Evolutionary conservation across 2,329 filamentous ascomycete genomes (phyloP).

Genomic region (Fusarium sp.): DNA sequence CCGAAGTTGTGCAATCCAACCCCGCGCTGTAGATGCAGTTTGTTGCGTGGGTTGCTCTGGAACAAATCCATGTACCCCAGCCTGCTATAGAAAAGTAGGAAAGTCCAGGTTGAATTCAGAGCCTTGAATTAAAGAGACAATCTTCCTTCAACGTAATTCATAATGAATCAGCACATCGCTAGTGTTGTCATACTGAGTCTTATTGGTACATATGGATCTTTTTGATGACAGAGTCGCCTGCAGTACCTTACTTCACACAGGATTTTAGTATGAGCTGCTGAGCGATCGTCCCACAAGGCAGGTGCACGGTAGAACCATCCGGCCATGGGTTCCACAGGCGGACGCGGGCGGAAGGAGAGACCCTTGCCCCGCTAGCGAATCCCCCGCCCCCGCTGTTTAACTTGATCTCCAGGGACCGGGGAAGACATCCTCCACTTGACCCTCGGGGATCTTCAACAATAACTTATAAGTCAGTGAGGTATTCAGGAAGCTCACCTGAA

Average conservation of each 20-base stretch:
- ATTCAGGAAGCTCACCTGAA: slow-evolving; percentile 12
- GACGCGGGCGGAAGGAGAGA: slow-evolving; percentile 1
- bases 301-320: background rate
- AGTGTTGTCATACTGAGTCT: background rate
- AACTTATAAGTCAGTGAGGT: slow-evolving; percentile 1
- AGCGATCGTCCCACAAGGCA: slow-evolving; percentile 38
- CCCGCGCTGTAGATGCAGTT: slow-evolving; percentile 41
- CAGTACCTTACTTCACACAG: background rate
- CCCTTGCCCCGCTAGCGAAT: slow-evolving; percentile 4
- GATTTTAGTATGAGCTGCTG: slow-evolving; percentile 6
- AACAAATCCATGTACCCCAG: too few relatives aligned
- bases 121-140: background rate
- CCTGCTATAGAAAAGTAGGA: background rate
- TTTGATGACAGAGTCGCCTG: background rate
- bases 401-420: slow-evolving; percentile 13
- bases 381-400: background rate
- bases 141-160: background rate
- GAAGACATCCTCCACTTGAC: slow-evolving; percentile 19
- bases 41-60: background rate
- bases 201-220: background rate
- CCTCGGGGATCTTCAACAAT: slow-evolving; percentile 8
- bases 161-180: background rate
- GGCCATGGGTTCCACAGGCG: slow-evolving; percentile 2
- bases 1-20: slow-evolving; percentile 42
- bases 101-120: background rate